These are phyloP conservation scores for Hymenotorrendiella dingleyae DNA, from an alignment of 2,329 filamentous ascomycete species.

Conservation along the genomic window DNA sequence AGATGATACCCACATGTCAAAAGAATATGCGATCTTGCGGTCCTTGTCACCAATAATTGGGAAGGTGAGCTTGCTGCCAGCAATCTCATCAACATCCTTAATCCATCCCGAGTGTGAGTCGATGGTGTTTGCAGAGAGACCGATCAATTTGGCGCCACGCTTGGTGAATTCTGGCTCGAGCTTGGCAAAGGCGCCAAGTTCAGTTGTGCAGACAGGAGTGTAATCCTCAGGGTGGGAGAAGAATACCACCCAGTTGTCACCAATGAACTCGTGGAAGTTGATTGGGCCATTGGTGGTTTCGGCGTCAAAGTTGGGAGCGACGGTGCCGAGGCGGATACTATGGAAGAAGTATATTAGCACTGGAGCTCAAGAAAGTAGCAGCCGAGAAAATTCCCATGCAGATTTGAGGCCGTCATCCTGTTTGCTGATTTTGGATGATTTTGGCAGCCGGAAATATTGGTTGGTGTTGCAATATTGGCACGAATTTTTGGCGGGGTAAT, in stretches of 20 bases:
- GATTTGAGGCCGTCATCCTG: neutral
- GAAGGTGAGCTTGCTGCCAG: constrained; percentile 63
- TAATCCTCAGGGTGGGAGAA: constrained; percentile 88
- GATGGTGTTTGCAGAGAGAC: constrained; percentile 80
- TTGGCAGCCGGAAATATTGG: neutral
- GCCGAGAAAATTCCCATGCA: neutral
- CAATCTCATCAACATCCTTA: constrained; percentile 78
- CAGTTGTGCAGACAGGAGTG: constrained; percentile 93
- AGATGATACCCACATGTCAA: constrained; percentile 61
- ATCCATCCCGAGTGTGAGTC: constrained; percentile 84
- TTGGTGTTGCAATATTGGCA: neutral
- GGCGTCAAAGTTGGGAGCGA: constrained; percentile 77
- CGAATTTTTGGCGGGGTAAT: neutral
- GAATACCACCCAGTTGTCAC: constrained; percentile 72
- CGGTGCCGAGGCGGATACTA: constrained; percentile 58
- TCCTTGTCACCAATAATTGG: constrained; percentile 79
- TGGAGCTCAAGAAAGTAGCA: neutral
- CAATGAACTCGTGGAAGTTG: constrained; percentile 77
- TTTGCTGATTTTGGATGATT: no score
- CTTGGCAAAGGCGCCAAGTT: constrained; percentile 89
- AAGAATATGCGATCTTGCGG: constrained; percentile 68
- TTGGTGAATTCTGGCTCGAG: constrained; percentile 82
- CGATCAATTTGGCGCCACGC: constrained; percentile 86
- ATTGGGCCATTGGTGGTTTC: constrained; percentile 73
- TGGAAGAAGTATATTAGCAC: neutral